These are phyloP conservation scores for Penicillium sp. DNA, from an alignment of 2,329 filamentous ascomycete species.

Conservation along the genomic window DNA sequence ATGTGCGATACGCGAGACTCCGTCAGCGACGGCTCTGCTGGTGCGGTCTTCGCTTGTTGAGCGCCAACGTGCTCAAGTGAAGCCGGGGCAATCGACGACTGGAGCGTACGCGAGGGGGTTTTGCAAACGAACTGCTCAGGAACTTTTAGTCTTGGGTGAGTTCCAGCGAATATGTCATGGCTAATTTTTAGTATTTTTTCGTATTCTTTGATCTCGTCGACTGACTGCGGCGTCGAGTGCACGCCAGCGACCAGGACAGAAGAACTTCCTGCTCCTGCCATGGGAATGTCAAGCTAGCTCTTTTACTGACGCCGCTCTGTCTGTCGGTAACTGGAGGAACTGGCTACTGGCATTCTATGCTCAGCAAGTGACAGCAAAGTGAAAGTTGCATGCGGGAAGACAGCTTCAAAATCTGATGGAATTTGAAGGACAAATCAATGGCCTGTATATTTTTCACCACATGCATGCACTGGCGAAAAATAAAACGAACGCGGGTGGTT, in stretches of 20 bases:
- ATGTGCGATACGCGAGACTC: slow-evolving; percentile 10
- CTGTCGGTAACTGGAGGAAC: not conserved
- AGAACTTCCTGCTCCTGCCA: slow-evolving; percentile 19
- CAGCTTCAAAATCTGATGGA: not conserved
- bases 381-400: not conserved
- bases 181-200: slow-evolving; percentile 76
- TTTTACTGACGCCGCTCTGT: slow-evolving; percentile 8
- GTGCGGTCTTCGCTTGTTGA: slow-evolving; percentile 16
- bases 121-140: slow-evolving; percentile 50
- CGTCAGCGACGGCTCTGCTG: slow-evolving; percentile 17
- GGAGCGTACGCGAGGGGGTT: slow-evolving; percentile 29
- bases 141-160: slow-evolving; percentile 56
- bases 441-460: not conserved
- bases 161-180: slow-evolving; percentile 75
- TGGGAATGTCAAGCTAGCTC: slow-evolving; percentile 9
- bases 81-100: slow-evolving; percentile 27
- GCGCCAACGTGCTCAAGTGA: slow-evolving; percentile 18
- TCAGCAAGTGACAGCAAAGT: not conserved
- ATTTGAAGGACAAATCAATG: not conserved
- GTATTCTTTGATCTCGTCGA: slow-evolving; percentile 64
- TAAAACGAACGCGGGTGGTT: not conserved
- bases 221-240: slow-evolving; percentile 31
- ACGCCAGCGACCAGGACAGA: slow-evolving; percentile 30
- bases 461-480: not conserved
- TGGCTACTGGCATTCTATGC: slow-evolving; percentile 2